Base-by-base conservation (phyloP, 352 stramenopile species). In the Hyaloperonospora brassicae region DNA sequence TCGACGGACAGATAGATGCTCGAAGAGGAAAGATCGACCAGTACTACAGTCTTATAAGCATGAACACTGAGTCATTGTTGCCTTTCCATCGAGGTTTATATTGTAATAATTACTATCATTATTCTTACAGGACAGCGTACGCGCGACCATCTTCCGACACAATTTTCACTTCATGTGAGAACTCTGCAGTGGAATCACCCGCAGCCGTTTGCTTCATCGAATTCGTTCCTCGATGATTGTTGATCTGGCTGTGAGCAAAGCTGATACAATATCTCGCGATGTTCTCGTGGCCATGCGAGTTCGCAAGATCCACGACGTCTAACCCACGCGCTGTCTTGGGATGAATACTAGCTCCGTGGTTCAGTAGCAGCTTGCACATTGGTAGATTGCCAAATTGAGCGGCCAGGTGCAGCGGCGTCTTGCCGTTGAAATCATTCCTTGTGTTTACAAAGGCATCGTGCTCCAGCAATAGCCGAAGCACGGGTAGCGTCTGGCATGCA, bases 381-480 rank as follows among this genome's bases (percentile, higher is more conserved):
- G 52, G 50, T 41, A 70, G 54, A 54, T 68, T 73, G n/a, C 77
- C 77, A 2, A 52, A 66, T 44, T 83, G 73, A 0, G 76, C 72
- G 0, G 74, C 77, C 12, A 86, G 70, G 17, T 84, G 70, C n/a
- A 86, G 52, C 14, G 76, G 70, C 1, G 77, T 86, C 53, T 78
- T 77, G 45, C 66, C 61, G 27, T 76, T 78, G 54, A 73, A 70
- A 4, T 61, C 41, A 43, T 83, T 81, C 36, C 62, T 57, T 0
- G 59, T 72, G 60, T 81, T 82, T 17, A 86, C 68, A 13, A 68
- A 64, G 9, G 75, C 74, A 9, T 78, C 72, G 21, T 67, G 59
- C 40, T 76, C 62, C 8, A 84, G 58, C 13, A 84, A 58, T 2
- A 84, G 46, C 35, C 61, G 53, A 30, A 87, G 49, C 0, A 83